phyloP scores from a whole-genome alignment of 192 early-diverging fungal species.

The Spizellomyces sp. region DNA sequence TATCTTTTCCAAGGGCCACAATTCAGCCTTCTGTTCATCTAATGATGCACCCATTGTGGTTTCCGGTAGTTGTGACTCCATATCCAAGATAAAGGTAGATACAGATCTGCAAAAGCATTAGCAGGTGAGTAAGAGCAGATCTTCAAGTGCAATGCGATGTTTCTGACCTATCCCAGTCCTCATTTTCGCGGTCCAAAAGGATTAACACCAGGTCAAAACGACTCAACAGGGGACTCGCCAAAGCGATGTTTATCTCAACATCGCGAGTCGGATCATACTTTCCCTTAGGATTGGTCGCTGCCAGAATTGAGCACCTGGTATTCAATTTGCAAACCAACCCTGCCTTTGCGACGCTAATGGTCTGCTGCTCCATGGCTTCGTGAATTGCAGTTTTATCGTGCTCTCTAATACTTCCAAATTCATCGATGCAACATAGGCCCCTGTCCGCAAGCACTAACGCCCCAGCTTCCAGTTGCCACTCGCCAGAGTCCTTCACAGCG shows the following conservation, averaged over 20 bases:
- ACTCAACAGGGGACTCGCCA: conserved; percentile 67
- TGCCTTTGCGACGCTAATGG: conserved; percentile 77
- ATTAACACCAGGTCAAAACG: conserved; percentile 77
- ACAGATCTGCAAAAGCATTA: conserved; percentile 28
- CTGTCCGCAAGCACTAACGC: conserved; percentile 78
- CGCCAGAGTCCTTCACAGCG: conserved; percentile 69
- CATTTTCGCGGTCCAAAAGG: conserved; percentile 66
- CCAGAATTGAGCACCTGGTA: conserved; percentile 76
- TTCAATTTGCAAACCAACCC: conserved; percentile 80
- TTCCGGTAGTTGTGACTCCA: conserved; percentile 3
- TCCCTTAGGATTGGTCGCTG: conserved; percentile 78
- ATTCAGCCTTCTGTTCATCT: conserved; percentile 5
- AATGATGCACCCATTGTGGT: not conserved
- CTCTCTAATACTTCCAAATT: conserved; percentile 78
- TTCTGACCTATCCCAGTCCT: conserved; percentile 66
- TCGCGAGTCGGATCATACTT: conserved; percentile 65
- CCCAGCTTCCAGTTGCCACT: conserved; percentile 83
- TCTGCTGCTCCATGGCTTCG: conserved; percentile 87
- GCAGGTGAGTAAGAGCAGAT: conserved; percentile 1
- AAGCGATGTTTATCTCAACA: conserved; percentile 68
- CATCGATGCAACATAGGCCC: conserved; percentile 81
- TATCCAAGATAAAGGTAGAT: conserved; percentile 46
- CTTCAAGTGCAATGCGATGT: no score
- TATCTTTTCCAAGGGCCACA: conserved; percentile 64
- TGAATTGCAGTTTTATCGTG: conserved; percentile 73